Conservation (phyloP, 202 grass and related monocot genomes). For the Brachypodium distachyon region DNA sequence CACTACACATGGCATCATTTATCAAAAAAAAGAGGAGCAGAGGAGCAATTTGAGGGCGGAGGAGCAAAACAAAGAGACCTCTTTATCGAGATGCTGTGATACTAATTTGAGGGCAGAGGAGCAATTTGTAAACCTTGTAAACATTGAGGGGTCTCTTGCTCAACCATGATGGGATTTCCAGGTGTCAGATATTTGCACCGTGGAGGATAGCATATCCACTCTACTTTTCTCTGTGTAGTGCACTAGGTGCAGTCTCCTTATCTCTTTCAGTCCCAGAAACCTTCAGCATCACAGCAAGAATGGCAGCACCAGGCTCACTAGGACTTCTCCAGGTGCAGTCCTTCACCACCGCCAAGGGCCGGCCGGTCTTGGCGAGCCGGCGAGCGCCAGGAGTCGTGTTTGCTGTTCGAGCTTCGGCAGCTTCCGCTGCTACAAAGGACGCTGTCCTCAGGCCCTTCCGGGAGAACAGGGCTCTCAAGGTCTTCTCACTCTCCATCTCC, state of each 20-base stretch:
- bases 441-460: conserved; percentile 55
- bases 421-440: conserved; percentile 39
- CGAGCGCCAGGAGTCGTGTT: conserved; percentile 25
- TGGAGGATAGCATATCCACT: not conserved
- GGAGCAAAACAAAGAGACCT: no score
- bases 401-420: conserved; percentile 40
- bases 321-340: conserved; percentile 45
- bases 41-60: no score
- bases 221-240: not conserved
- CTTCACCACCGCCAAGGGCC: conserved; percentile 8
- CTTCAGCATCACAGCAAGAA: conserved; percentile 28
- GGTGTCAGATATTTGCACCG: conserved; percentile 16
- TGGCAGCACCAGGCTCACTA: conserved; percentile 35
- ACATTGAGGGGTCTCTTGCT: not conserved
- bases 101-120: not conserved
- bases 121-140: not conserved
- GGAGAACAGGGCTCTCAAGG: conserved; percentile 73
- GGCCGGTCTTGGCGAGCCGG: not conserved
- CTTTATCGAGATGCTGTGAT: not conserved
- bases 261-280: conserved; percentile 20
- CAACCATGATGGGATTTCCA: conserved; percentile 10
- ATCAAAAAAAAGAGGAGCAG: no score
- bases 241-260: conserved; percentile 50
- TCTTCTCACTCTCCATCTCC: conserved; percentile 23
- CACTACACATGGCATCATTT: not conserved